Base-by-base conservation (phyloP, 2,329 filamentous ascomycete genomes). In the Parafenestella ontariensis region DNA sequence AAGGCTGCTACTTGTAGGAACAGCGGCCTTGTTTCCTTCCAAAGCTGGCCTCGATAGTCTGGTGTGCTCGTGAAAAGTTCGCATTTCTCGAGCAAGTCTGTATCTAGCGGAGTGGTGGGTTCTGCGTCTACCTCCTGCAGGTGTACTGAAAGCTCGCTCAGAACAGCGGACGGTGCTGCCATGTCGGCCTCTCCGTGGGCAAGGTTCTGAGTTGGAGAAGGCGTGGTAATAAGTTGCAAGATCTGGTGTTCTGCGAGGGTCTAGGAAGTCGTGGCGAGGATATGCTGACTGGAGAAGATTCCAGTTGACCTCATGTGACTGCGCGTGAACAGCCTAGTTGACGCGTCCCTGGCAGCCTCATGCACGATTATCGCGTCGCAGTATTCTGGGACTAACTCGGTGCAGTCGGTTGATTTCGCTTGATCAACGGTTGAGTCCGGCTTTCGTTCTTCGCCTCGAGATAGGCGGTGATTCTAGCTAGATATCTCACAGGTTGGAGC, bases 31-130 rank as follows among this genome's bases (percentile, higher is more conserved):
- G 74, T 69, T 29, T 70, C 59, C 42, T 62, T 64, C 70, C 71
- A 72, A 49, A 57, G 31, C 15, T 64, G 52, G 23, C 39, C 48
- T 24, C 57, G 64, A 46, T 73, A 76, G 21, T 74, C 71, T 11
- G 66, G 58, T 1, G 72, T 75, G 49, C 62, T 70, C 26, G 68
- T 72, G 57, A 69, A 77, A 26, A 82, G 73, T 60, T 80, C 79
- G 52, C 82, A 76, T 63, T 79, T 78, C 41, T 84, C 82, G 48
- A 86, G 75, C 11, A 83, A 74, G 17, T 78, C 69, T 42, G 75
- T 65, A 60, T 85, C 78, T 8, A 85, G 73, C 15, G 75, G 57
- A 2, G 71, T 79, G 5, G 78, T 71, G 11, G 82, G 78, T 40
- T 82, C 76, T 29, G 68, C 61, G 17, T 78, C 72, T 42, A 84